Evolutionary conservation across 2,329 filamentous ascomycete species (phyloP).

Genomic region (Ilyonectria robusta): DNA sequence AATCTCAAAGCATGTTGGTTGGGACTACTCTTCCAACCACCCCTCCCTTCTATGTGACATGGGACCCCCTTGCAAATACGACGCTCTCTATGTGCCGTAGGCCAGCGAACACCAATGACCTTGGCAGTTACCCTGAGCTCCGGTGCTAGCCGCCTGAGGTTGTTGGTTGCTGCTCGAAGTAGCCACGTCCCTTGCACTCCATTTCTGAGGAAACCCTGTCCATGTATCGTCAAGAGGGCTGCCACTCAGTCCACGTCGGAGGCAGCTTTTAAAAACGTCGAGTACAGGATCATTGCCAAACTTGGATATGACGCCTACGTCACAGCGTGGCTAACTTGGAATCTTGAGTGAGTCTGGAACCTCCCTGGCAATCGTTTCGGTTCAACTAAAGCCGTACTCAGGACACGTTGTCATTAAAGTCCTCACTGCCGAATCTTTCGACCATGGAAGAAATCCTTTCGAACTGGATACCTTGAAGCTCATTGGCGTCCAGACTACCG

Average conservation of each 20-base stretch:
- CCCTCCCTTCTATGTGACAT: too few relatives aligned
- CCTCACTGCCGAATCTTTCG: constrained; percentile 39
- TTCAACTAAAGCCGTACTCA: neutral
- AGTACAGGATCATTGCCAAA: constrained; percentile 1
- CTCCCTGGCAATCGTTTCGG: neutral
- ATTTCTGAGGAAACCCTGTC: neutral
- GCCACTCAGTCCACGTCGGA: neutral
- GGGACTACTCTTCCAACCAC: too few relatives aligned
- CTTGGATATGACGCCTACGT: constrained; percentile 4
- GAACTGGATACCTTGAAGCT: constrained; percentile 40
- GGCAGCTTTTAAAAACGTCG: neutral
- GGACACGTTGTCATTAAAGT: constrained; percentile 49
- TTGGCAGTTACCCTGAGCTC: neutral
- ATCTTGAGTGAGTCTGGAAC: neutral
- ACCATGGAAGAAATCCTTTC: constrained; percentile 25
- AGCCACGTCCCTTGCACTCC: too few relatives aligned
- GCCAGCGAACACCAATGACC: neutral
- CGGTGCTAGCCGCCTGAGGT: neutral
- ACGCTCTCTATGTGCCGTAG: too few relatives aligned
- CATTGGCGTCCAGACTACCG: constrained; percentile 22
- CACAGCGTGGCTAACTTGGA: neutral
- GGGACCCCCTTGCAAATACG: too few relatives aligned
- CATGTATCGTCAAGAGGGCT: neutral
- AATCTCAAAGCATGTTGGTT: too few relatives aligned
- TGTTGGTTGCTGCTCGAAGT: neutral